phyloP scores from a whole-genome alignment of 2,329 filamentous ascomycete species.

The Aspergillus intermedius region DNA sequence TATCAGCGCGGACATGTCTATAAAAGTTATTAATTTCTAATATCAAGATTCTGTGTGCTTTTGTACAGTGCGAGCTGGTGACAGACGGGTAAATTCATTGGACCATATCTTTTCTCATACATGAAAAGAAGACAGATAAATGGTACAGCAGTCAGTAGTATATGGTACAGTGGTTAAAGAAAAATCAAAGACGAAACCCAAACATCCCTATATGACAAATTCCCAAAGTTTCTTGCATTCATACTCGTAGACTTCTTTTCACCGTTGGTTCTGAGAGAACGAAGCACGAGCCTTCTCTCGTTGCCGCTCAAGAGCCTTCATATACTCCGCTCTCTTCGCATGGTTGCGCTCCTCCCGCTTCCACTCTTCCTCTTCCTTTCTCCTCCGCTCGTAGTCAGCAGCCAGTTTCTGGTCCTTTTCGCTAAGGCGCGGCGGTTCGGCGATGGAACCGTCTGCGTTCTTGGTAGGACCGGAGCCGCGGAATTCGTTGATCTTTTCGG shows the following conservation, averaged over 20 bases:
- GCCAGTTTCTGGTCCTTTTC: conserved; percentile 27
- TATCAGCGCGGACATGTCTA: background rate
- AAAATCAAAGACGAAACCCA: background rate
- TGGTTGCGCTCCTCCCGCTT: conserved; percentile 33
- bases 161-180: background rate
- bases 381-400: conserved; percentile 23
- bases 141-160: background rate
- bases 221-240: background rate
- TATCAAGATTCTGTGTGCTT: no score
- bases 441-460: conserved; percentile 13
- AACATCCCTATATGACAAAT: background rate
- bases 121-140: background rate
- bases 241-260: background rate
- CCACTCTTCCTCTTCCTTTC: conserved; percentile 19
- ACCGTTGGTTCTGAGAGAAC: conserved; percentile 1
- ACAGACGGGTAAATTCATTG: no score
- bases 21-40: no score
- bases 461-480: conserved; percentile 15
- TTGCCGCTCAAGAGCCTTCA: conserved; percentile 18
- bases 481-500: conserved; percentile 6
- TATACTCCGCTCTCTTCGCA: conserved; percentile 22
- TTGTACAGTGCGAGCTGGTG: no score
- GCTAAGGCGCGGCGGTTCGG: conserved; percentile 17
- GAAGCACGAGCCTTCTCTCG: conserved; percentile 17
- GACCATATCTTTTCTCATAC: background rate